Percentiles rank a stretch among this genome's conserved stretches.
Conservation (phyloP, 208 protist species). For the Acanthamoeba divionensis region DNA sequence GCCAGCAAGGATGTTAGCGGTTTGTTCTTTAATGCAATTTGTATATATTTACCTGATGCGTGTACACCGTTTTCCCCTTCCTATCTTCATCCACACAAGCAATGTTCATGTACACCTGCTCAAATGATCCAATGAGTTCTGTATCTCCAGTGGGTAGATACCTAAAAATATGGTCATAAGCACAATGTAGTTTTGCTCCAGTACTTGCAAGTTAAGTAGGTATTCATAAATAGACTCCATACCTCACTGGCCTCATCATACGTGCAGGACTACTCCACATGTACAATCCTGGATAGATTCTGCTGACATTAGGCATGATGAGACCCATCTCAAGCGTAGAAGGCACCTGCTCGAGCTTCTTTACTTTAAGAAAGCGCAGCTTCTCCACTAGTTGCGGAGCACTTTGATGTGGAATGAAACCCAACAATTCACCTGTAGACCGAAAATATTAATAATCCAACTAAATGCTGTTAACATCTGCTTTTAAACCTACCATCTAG, state of each 20-base stretch:
- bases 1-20: background rate
- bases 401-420: background rate
- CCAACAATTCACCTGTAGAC: slow-evolving; percentile 11
- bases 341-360: slow-evolving; percentile 37
- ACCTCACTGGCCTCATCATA: slow-evolving; percentile 93
- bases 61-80: slow-evolving; percentile 57
- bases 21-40: background rate
- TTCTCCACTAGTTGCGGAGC: slow-evolving; percentile 43
- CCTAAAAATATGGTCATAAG: no score
- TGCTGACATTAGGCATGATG: background rate
- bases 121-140: slow-evolving; percentile 93
- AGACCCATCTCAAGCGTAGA: slow-evolving; percentile 62
- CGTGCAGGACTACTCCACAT: slow-evolving; percentile 91
- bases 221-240: no score
- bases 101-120: slow-evolving; percentile 98
- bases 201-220: no score
- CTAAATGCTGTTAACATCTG: background rate
- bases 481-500: slow-evolving; percentile 87
- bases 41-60: background rate
- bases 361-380: slow-evolving; percentile 61
- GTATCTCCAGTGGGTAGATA: slow-evolving; percentile 76
- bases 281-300: slow-evolving; percentile 73
- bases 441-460: background rate
- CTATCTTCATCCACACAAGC: slow-evolving; percentile 85
- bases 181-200: no score